Evolutionary conservation across 139 green algal species (phyloP).

Genomic region (Asterochloris sp.): DNA sequence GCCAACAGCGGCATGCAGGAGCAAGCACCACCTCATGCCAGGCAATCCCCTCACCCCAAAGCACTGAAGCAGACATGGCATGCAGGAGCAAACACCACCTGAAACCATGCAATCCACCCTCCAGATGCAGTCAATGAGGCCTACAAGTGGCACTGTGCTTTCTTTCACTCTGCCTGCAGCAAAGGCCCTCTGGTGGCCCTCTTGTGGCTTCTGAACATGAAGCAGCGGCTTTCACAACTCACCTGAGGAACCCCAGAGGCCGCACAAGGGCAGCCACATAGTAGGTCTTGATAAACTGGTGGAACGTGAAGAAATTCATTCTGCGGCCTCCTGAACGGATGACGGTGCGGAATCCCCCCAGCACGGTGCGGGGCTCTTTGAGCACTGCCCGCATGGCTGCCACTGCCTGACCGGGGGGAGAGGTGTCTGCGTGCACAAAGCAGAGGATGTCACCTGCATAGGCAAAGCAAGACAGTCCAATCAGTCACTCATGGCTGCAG

Average conservation of each 20-base stretch:
- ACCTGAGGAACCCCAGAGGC: constrained; percentile 43
- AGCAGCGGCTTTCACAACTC: neutral
- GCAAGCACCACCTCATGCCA: no score
- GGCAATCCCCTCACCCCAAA: no score
- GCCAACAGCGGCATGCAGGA: no score
- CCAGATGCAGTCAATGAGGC: no score
- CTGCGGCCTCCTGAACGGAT: constrained; percentile 19
- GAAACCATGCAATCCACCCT: no score
- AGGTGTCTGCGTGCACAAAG: constrained; percentile 55
- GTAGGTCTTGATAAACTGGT: constrained; percentile 64
- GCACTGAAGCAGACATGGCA: no score
- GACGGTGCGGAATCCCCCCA: constrained; percentile 53
- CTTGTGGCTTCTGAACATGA: no score
- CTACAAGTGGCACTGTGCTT: no score
- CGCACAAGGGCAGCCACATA: constrained; percentile 52
- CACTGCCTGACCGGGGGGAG: constrained; percentile 33
- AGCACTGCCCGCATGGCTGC: constrained; percentile 29
- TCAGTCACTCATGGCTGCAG: no score
- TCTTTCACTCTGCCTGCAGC: no score
- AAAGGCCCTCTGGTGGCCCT: no score
- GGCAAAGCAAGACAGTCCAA: neutral
- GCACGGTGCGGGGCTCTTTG: constrained; percentile 25
- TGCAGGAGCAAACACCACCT: no score
- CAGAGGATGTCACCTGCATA: constrained; percentile 33
- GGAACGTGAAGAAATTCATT: constrained; percentile 45